phyloP scores from a whole-genome alignment of 2,329 filamentous ascomycete species.

The Ophiostoma quercus region DNA sequence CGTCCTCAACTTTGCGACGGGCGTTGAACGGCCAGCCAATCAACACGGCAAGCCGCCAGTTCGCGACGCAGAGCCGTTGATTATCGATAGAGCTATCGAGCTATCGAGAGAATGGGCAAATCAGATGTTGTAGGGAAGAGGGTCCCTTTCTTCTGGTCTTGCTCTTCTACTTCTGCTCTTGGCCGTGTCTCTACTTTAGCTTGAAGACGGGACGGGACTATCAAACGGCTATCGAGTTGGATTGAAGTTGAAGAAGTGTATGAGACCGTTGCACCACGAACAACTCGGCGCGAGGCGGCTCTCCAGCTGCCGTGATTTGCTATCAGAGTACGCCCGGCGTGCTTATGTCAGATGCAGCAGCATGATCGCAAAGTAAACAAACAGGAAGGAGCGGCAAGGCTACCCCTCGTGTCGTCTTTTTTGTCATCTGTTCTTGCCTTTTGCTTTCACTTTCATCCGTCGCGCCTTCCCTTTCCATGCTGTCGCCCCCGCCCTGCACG shows the following conservation, averaged over 20 bases:
- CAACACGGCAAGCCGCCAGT: not conserved
- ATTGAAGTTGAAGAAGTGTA: not conserved
- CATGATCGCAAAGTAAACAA: slow-evolving; percentile 28
- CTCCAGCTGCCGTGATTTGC: not conserved
- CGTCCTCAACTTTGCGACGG: not conserved
- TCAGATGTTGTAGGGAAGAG: not conserved
- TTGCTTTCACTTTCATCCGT: not conserved
- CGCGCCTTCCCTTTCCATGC: not conserved
- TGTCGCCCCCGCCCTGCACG: not conserved
- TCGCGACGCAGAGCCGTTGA: not conserved
- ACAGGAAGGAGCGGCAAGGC: slow-evolving; percentile 9
- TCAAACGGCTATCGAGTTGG: not conserved
- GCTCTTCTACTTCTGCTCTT: not conserved
- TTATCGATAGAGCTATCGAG: not conserved
- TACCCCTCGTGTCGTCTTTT: not conserved
- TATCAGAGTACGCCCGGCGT: not conserved
- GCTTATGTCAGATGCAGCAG: slow-evolving; percentile 7
- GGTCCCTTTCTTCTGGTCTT: not conserved
- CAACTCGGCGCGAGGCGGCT: not conserved
- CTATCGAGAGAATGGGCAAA: not conserved
- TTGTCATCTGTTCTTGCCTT: not conserved
- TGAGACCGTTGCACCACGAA: not conserved
- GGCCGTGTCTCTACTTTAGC: not conserved
- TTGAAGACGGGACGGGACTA: not conserved
- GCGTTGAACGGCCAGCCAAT: slow-evolving; percentile 7